A percentile compares a stretch with the other conserved stretches of the same genome.
Evolutionary conservation across 2,329 filamentous ascomycete species (phyloP).

Genomic region (Emergomyces orientalis): DNA sequence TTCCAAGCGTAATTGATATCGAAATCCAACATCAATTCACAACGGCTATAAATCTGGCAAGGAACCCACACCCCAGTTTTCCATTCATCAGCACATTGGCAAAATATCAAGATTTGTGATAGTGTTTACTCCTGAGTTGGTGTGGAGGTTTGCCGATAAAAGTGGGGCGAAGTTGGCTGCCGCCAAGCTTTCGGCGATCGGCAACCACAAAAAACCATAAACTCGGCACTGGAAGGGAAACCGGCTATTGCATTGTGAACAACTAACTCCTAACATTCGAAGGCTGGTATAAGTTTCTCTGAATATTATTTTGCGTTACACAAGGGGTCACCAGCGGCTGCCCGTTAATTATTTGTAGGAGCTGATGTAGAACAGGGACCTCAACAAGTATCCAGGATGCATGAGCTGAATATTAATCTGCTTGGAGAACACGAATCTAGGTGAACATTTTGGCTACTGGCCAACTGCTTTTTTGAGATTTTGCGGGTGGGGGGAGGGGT

Average conservation of each 20-base stretch:
- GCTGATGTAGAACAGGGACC: not conserved
- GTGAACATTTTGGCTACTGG: not conserved
- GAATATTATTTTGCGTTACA: too few species aligned
- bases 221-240: not conserved
- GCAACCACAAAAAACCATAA: not conserved
- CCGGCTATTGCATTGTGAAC: constrained; percentile 5
- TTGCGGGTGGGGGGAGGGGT: not conserved
- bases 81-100: not conserved
- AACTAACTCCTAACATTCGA: too few species aligned
- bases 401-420: not conserved
- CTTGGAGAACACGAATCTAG: not conserved
- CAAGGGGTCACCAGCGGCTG: too few species aligned
- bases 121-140: too few species aligned
- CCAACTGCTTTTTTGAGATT: too few species aligned
- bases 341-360: not conserved
- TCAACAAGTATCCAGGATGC: not conserved
- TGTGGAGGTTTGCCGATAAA: constrained; percentile 2
- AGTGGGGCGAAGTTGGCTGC: not conserved
- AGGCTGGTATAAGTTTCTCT: too few species aligned
- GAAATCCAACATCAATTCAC: not conserved
- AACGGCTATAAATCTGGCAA: not conserved
- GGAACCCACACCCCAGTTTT: not conserved
- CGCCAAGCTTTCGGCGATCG: constrained; percentile 3
- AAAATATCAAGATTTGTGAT: not conserved
- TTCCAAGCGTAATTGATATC: not conserved